Evolutionary conservation across 2,329 filamentous ascomycete genomes (phyloP).

Genomic region (Colletotrichum lini): DNA sequence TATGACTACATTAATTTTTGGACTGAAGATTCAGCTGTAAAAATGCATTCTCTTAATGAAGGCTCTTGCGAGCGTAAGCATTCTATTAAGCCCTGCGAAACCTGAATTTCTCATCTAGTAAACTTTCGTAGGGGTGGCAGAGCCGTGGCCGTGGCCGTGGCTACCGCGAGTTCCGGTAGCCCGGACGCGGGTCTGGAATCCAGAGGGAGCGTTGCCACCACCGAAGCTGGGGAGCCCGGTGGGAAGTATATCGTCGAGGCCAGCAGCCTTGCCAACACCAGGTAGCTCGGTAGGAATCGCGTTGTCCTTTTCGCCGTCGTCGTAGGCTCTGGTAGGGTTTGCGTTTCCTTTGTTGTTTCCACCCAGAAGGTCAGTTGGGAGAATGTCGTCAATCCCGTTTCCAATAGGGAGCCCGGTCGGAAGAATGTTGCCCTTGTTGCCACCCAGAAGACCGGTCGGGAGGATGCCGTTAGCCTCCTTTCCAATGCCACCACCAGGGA

Average conservation of each 20-base stretch:
- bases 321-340: not conserved
- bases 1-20: too few relatives aligned
- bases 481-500: not conserved
- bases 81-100: not conserved
- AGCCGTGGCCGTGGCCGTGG: not conserved
- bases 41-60: not conserved
- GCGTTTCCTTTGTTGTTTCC: not conserved
- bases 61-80: too few relatives aligned
- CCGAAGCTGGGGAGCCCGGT: slow-evolving; percentile 2
- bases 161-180: not conserved
- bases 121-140: not conserved
- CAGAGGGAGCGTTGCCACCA: slow-evolving; percentile 13
- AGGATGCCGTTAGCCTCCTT: not conserved
- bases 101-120: not conserved
- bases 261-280: not conserved
- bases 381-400: not conserved
- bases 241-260: slow-evolving; percentile 1
- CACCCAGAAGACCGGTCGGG: not conserved
- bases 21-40: too few relatives aligned
- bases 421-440: not conserved
- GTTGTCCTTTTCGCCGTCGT: not conserved
- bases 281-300: not conserved
- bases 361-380: not conserved
- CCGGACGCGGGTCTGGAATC: slow-evolving; percentile 15
- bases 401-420: too few relatives aligned